Evolutionary conservation across 257 asterid genomes (phyloP), one percentile per base, ranked within the genome.

Genomic region (Salvia rosmarinus): DNA sequence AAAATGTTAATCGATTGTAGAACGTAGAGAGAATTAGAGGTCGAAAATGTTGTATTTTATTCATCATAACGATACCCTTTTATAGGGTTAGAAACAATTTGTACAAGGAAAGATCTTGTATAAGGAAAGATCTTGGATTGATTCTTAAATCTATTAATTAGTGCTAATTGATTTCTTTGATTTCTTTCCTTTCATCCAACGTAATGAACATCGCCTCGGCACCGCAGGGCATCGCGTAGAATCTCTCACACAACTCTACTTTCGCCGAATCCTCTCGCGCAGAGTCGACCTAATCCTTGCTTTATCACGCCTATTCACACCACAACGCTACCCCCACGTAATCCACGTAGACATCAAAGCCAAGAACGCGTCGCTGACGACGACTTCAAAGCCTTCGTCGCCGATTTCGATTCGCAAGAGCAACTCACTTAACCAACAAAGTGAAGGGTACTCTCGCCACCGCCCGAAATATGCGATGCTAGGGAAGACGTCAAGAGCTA

Each of bases 311-410:
- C 73, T 87, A 92, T 73, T 85, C 90, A 25, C 98, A 90, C 83
- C 91, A 79, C 75, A 72, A 82, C 62, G 97, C 93, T 9, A 90
- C 89, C 68, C 96, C 17, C 98, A 85, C 79, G 80, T 92, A 42
- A 92, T 92, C 81, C 98, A 92, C 75, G 67, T 96, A 71, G 89
- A 92, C 71, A 76, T 92, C 54, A 92, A 92, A 83, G 93, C 97
- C 0, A 92, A 96, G 83, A 90, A 92, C 20, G 82, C 90, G 5
- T 74, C 90, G 78, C 89, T 92, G 97, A 92, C 69, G 42, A 77
- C 0, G 85, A 88, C 68, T 92, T 90, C 75, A 81, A 80, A 55
- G 90, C 98, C 42, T 87, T 79, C 64, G 96, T 92, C 64, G 91
- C 98, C 5, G 96, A 92, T 76, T 92, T 92, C 37, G 97, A 17